These are phyloP conservation scores for Clitopilus hobsonii DNA, from an alignment of 768 basidiomycete species.

Conservation along the genomic window DNA sequence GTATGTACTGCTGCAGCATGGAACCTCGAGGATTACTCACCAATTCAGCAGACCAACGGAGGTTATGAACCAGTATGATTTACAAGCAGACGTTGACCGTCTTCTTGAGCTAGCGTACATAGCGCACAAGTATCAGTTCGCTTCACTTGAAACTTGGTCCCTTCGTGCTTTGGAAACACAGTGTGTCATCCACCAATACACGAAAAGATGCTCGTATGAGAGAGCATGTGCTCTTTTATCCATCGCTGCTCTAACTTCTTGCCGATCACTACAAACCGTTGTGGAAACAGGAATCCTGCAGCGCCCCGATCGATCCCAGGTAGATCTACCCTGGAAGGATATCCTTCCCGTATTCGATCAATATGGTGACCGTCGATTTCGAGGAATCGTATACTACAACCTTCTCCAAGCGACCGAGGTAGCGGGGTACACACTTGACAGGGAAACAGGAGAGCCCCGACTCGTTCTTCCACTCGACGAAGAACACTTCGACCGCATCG, in stretches of 20 bases:
- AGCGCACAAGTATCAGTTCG: conserved; percentile 55
- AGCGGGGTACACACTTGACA: too few relatives aligned
- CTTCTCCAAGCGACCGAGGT: too few relatives aligned
- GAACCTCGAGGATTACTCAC: not conserved
- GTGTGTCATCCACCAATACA: too few relatives aligned
- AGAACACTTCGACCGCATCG: too few relatives aligned
- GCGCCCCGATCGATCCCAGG: too few relatives aligned
- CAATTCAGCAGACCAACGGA: conserved; percentile 36
- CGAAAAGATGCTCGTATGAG: too few relatives aligned
- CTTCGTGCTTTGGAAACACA: conserved; percentile 26
- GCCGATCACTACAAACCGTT: too few relatives aligned
- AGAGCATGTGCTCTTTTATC: too few relatives aligned
- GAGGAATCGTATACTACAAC: not conserved
- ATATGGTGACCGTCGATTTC: not conserved
- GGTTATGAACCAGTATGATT: conserved; percentile 32
- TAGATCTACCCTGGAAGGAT: not conserved
- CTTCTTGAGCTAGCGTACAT: conserved; percentile 45
- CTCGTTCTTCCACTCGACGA: too few relatives aligned
- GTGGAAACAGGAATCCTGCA: too few relatives aligned
- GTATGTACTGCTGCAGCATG: not conserved
- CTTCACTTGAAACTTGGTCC: conserved; percentile 45
- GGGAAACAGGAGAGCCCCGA: too few relatives aligned
- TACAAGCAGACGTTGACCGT: conserved; percentile 34
- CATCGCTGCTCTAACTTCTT: too few relatives aligned
- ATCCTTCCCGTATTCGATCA: not conserved